Evolutionary conservation across 345 rosid genomes (phyloP), one percentile per base, ranked within the genome.

Genomic region (Eucalyptus regnans): DNA sequence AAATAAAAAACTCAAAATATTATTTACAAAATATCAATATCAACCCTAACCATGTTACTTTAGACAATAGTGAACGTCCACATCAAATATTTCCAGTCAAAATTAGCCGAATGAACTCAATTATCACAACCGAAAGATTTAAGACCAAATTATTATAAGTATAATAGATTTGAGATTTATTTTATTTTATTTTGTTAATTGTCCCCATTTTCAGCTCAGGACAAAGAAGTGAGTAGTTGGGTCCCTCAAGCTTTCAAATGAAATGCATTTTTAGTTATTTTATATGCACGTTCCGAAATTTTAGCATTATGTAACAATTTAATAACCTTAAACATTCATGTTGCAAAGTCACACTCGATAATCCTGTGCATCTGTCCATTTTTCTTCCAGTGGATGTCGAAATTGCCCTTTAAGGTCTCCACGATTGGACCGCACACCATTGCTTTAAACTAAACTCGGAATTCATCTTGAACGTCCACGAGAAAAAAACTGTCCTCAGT

Each of bases 61-160:
- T 52, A 52, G 23, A 52, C 5, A 18, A 4, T 0, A 1, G 10
- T 52, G 5, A 52, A 52, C 2, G 1, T 52, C 1, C 9, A 52
- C 0, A 52, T 52, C 0, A 18, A 0, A 7, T 10, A 18, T 52
- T 52, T 52, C 1, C 20, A 51, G 0, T 51, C 1, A 51, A 52
- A 52, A 52, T 52, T 52, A 1, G 0, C 0, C 0, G 1, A 52
- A 52, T 52, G 2, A 18, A 52, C 1, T 56, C 0, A 56, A 56
- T 56, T 56, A 23, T 56, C 27, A 56, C 29, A 56, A 23, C 1
- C 1, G 0, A 56, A 56, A 9, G 27, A 56, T 56, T 56, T 56
- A 22, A 20, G 1, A 22, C 0, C 1, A 0, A 23, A 23, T 56
- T 23, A 56, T 22, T 25, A 56, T 23, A 56, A 56, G 12, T 23